Base-by-base conservation (phyloP, 257 asterid genomes). In the Verbascum thapsus region DNA sequence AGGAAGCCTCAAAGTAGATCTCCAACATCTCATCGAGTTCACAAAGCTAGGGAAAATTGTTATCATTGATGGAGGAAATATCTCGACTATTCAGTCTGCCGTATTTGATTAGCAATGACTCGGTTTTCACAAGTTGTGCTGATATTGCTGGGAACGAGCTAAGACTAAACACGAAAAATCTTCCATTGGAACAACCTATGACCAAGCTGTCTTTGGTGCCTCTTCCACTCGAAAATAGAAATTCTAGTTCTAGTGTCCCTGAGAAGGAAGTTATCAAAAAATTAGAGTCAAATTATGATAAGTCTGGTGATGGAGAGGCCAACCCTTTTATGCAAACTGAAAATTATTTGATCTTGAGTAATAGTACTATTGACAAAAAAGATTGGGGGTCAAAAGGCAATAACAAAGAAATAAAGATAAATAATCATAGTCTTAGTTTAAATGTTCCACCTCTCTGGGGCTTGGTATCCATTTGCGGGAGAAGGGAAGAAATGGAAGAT, bases 401-500 rank as follows among this genome's bases (percentile, higher is more conserved):
- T 6, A 30, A 63, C 22, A 61, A 76, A 53, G 77, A 72, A 59
- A 62, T 58, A 49, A 78, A 73, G 67, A 63, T 55, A 53, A 74
- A 50, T 41, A 69, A 75, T 70, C 75, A 49, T 40, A 51, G 35
- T 2, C 12, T 61, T 39, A 57, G 72, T 49, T 51, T 64, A 37
- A 63, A 75, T 65, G 50, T 64, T 38, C 62, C 76, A 4, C 78
- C 91, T 16, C 80, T 80, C 13, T 88, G 95, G 96, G 96, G 96
- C 16, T 40, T 74, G 66, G 69, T 76, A 16, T 83, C 89, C 8
- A 39, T 83, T 43, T 52, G 84, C 20, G 91, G 96, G 42, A 74
- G 77, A 72, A 71, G 91, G 80, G 55, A 69, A 3, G 91, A 85
- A 78, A 88, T 88, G 96, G 95, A 88, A 70, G 91, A 85, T 69